A percentile compares a stretch with the other conserved stretches of the same genome.
phyloP scores from a whole-genome alignment of 139 green algal genomes.

The Chlamydomonas schloesseri region DNA sequence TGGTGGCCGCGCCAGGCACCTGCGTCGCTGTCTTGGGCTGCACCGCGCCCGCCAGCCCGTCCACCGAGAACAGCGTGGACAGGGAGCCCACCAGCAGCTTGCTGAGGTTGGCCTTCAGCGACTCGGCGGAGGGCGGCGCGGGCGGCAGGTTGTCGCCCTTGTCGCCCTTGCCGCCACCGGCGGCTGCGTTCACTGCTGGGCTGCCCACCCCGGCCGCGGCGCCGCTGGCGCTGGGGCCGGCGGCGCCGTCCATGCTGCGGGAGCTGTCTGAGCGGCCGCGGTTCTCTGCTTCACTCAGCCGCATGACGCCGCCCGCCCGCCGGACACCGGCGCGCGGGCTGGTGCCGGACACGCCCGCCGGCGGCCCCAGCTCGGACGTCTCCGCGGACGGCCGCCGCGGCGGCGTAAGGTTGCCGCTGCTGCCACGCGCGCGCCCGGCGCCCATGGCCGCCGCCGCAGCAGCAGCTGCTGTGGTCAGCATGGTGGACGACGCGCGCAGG shows the following conservation, averaged over 20 bases:
- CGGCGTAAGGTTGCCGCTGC: too few relatives aligned
- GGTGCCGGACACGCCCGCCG: too few relatives aligned
- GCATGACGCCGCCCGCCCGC: not conserved
- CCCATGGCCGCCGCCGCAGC: too few relatives aligned
- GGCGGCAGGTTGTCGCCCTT: not conserved
- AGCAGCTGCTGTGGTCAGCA: too few relatives aligned
- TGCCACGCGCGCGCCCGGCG: too few relatives aligned
- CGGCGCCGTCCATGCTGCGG: not conserved
- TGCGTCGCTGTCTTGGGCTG: not conserved
- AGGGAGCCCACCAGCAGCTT: conserved; percentile 37
- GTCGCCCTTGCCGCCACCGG: not conserved
- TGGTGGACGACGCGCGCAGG: too few relatives aligned
- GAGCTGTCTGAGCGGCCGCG: not conserved
- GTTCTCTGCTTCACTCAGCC: not conserved
- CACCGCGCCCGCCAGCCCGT: not conserved
- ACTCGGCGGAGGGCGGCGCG: too few relatives aligned
- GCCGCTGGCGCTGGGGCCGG: not conserved
- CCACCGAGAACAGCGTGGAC: conserved; percentile 28
- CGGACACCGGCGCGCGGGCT: too few relatives aligned
- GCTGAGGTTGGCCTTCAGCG: not conserved
- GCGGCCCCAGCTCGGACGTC: too few relatives aligned
- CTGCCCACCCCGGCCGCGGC: not conserved
- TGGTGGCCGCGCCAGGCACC: not conserved
- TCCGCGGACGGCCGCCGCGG: too few relatives aligned
- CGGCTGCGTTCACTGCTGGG: not conserved